Conservation (phyloP, 2,329 filamentous ascomycete species). For the Exophiala sideris region DNA sequence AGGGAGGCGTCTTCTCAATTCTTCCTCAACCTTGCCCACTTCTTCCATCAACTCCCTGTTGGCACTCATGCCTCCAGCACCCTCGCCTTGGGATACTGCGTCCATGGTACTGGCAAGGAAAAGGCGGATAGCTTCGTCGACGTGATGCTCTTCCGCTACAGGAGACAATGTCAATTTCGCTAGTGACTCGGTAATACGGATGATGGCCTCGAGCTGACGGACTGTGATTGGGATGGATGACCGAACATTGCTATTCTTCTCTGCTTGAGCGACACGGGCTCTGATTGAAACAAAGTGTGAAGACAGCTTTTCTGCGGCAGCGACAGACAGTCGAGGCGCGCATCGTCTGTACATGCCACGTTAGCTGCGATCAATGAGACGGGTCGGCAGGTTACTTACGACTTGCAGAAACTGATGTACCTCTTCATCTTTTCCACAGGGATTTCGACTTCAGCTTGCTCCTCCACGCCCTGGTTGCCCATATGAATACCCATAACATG, state of each 20-base stretch:
- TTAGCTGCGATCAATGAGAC: slow-evolving; percentile 1
- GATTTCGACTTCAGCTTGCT: slow-evolving; percentile 81
- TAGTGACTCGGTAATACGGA: slow-evolving; percentile 93
- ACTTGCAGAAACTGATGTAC: slow-evolving; percentile 95
- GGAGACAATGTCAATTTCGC: slow-evolving; percentile 86
- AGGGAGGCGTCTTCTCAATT: slow-evolving; percentile 79
- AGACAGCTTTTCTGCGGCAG: slow-evolving; percentile 91
- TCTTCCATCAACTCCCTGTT: slow-evolving; percentile 90
- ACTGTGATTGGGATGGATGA: slow-evolving; percentile 97
- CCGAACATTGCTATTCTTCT: slow-evolving; percentile 82
- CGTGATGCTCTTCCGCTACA: slow-evolving; percentile 83
- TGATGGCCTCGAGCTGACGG: slow-evolving; percentile 92
- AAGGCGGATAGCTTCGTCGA: slow-evolving; percentile 93
- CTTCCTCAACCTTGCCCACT: slow-evolving; percentile 78
- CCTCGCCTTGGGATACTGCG: slow-evolving; percentile 85
- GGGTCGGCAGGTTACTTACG: slow-evolving; percentile 54
- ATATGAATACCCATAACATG: slow-evolving; percentile 98
- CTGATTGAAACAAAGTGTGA: slow-evolving; percentile 97
- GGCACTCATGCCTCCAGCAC: slow-evolving; percentile 53
- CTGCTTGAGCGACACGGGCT: slow-evolving; percentile 85
- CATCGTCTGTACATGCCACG: slow-evolving; percentile 61
- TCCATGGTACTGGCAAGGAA: slow-evolving; percentile 98
- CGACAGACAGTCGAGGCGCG: slow-evolving; percentile 81
- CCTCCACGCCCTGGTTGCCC: slow-evolving; percentile 78
- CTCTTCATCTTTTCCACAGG: slow-evolving; percentile 95